These are phyloP conservation scores for Sugiyamaella floridensis DNA, from an alignment of 805 yeast genomes.

Conservation along the genomic window DNA sequence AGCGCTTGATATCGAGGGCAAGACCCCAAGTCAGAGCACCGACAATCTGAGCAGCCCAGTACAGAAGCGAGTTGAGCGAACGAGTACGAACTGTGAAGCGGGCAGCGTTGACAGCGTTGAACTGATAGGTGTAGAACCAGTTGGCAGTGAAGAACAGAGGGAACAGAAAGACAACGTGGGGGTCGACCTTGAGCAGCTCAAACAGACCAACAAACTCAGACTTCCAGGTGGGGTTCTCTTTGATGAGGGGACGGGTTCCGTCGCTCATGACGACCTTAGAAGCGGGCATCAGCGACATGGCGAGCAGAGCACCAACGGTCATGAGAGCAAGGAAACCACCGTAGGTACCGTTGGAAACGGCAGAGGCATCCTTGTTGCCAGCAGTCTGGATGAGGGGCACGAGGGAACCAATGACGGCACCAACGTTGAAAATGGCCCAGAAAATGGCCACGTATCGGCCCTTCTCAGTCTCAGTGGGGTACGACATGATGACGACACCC, in stretches of 20 bases:
- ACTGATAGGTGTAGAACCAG: slow-evolving; percentile 63
- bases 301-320: slow-evolving; percentile 40
- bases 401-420: slow-evolving; percentile 53
- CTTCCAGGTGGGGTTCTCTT: slow-evolving; percentile 41
- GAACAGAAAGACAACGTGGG: slow-evolving; percentile 43
- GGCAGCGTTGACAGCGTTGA: slow-evolving; percentile 49
- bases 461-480: slow-evolving; percentile 47
- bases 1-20: slow-evolving; percentile 39
- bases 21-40: slow-evolving; percentile 48
- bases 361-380: slow-evolving; percentile 28
- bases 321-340: slow-evolving; percentile 49
- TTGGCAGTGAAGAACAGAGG: slow-evolving; percentile 60
- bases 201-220: slow-evolving; percentile 40
- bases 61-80: slow-evolving; percentile 52
- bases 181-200: slow-evolving; percentile 35
- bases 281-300: slow-evolving; percentile 43
- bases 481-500: slow-evolving; percentile 50
- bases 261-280: slow-evolving; percentile 44
- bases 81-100: slow-evolving; percentile 54
- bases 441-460: slow-evolving; percentile 48
- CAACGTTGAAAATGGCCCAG: slow-evolving; percentile 57
- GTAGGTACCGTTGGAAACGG: slow-evolving; percentile 43
- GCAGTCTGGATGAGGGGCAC: slow-evolving; percentile 52
- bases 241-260: slow-evolving; percentile 42
- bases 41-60: slow-evolving; percentile 54